Base-by-base conservation (phyloP, 139 green algal genomes). In the Desmodesmus armatus region DNA sequence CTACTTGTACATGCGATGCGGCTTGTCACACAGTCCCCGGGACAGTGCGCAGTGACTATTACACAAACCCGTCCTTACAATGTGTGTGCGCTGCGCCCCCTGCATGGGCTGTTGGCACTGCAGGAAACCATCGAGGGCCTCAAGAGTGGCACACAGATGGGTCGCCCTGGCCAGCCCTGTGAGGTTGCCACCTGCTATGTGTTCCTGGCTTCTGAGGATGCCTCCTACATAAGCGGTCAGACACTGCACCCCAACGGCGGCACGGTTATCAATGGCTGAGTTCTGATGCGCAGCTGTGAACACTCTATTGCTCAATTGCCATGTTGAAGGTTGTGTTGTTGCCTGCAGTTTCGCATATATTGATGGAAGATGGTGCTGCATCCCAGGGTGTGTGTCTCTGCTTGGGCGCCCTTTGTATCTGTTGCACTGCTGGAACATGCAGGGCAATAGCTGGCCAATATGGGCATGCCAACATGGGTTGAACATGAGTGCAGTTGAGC, bases 231-330 rank as follows among this genome's bases (percentile, higher is more conserved):
- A 47, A 90, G 74, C 27, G 91, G 88, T 1, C 85, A 91, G 84
- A 88, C 88, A 33, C 82, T 95, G 60, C 92, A 95, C 86, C 92
- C 92, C 75, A 94, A 95, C 67, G 92, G 92, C 29, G 90, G 90
- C 17, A 80, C 51, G 37, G 78, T 89, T 2, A 67, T 93, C 23
- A 90, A 87, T 69, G 82, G 76, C 29, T 93, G 33, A 81, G 11
- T 29, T 23, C 6, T 29, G 29, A 7, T 27, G 21, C 6, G 40
- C 40, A 73, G 51, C 13, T 11, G 33, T 27, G 25, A 3, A 37
- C 25, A 29, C 19, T 35, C 15, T 27, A 37, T 35, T 27, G 33
- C 6, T 69, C 0, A 21, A 67, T 37, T 37, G 58, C 5, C 58
- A 11, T 23, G 60, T 23, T 69, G 21, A 35, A 62, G 17, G 51